Evolutionary conservation across 2,329 filamentous ascomycete species (phyloP), one percentile per base, ranked within the genome.

Genomic region (Pseudogymnoascus sp.): DNA sequence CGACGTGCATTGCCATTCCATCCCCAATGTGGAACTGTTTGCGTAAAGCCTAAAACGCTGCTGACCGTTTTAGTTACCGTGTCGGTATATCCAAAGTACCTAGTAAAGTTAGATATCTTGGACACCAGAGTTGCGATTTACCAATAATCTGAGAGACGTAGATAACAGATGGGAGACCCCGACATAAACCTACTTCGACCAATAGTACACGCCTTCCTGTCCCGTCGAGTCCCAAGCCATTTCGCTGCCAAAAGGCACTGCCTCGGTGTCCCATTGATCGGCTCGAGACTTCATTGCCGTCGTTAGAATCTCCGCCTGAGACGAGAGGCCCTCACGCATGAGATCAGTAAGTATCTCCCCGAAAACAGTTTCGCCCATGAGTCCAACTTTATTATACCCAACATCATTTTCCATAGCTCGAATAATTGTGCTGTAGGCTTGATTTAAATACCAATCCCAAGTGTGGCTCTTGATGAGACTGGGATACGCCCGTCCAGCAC

Each of bases 191-290:
- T 47, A 47, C 41, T 47, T 78, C 5, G 77, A 74, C 82, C 82
- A 85, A 63, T 82, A 82, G 63, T 83, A 85, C 0, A 85, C 80
- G 0, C 82, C 82, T 67, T 86, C 83, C 64, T 86, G 82, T 0
- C 81, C 82, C 0, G 83, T 85, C 0, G 79, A 84, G 62, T 86
- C 83, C 83, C 83, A 86, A 0, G 82, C 78, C 80, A 83, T 82
- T 68, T 85, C 83, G 59, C 80, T 84, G 0, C 82, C 83, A 63
- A 79, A 86, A 0, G 83, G 83, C 4, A 81, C 78, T 6, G 75
- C 74, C 59, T 79, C 71, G 0, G 71, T 72, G n/a, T 79, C 69
- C 83, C 83, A 86, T 0, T 71, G 66, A 2, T 74, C 64, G 1
- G 81, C 80, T 0, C 83, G 76, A 3, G 69, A 70, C 11, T 73